Evolutionary conservation across 2,329 filamentous ascomycete genomes (phyloP), one percentile per base, ranked within the genome.

Genomic region (Monosporascus cannonballus): DNA sequence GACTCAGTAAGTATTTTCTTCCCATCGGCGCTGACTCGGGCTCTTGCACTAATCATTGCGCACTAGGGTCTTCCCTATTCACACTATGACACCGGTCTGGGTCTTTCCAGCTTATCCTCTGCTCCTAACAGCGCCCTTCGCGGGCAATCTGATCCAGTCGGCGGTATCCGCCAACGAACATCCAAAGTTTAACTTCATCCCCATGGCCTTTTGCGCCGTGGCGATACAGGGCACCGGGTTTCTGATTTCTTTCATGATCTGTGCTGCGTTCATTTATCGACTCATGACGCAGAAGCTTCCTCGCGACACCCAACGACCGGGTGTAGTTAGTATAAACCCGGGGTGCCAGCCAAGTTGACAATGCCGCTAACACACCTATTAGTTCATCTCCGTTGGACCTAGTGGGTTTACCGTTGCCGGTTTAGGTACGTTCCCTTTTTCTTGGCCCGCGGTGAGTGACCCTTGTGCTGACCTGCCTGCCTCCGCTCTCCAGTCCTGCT

Each of bases 231-330:
- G 78, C 6, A 79, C 77, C 1, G 79, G 78, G 0, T 82, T 79
- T 55, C 68, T 82, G 2, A 79, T 83, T 46, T 76, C 75, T 47
- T 78, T 93, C 54, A 92, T 92, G 85, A 88, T 95, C 25, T 91
- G 90, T 56, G 83, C 87, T 1, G 87, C 90, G 48, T 94, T 92
- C 65, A 81, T 95, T 48, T 94, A 94, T 66, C 83, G 90, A 30
- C 77, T 95, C 27, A 94, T 94, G 89, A 93, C 89, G 0, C 87
- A 93, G 64, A 94, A 94, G 62, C 75, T 95, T 0, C 90, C 90
- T 0, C 78, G 81, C 51, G 89, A 93, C 63, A 84, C 80, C 42
- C 78, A 90, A 20, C 81, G 89, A 11, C 90, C 90, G 0, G 89
- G 87, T 62, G 90, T 95, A 54, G 76, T 77, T 61, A 56, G 70